Evolutionary conservation across 148 eudicot species (phyloP).

Genomic region (Rhododendron henanense): DNA sequence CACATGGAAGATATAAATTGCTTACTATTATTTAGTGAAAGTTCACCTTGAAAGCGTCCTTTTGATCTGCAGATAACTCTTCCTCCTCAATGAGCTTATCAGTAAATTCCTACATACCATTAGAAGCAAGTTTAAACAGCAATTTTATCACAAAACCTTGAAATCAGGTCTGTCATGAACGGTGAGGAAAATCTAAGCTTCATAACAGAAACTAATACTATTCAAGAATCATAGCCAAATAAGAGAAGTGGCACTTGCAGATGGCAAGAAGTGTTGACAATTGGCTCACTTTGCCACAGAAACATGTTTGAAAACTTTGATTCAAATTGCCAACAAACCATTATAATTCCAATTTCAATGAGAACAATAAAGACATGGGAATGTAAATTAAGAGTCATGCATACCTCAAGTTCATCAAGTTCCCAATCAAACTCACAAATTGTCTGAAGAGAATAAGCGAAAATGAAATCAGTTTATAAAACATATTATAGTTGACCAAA

Average conservation of each 20-base stretch:
- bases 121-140: background rate
- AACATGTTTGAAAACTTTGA: background rate
- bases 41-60: constrained; percentile 71
- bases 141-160: background rate
- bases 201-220: background rate
- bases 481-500: background rate
- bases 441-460: constrained; percentile 42
- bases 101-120: constrained; percentile 63
- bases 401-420: constrained; percentile 88
- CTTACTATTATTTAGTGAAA: background rate
- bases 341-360: background rate
- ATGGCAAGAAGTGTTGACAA: background rate
- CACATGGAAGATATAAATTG: background rate
- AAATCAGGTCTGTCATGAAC: background rate
- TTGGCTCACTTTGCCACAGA: background rate
- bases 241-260: background rate
- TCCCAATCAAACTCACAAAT: constrained; percentile 95
- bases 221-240: background rate
- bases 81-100: constrained; percentile 70
- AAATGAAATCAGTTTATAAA: background rate
- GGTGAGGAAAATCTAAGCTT: background rate
- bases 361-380: background rate
- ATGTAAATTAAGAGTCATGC: background rate
- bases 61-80: constrained; percentile 66
- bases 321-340: background rate